A percentile compares a stretch with the other conserved stretches of the same genome.
phyloP scores from a whole-genome alignment of 148 eudicot genomes.

The Chenopodium formosanum region DNA sequence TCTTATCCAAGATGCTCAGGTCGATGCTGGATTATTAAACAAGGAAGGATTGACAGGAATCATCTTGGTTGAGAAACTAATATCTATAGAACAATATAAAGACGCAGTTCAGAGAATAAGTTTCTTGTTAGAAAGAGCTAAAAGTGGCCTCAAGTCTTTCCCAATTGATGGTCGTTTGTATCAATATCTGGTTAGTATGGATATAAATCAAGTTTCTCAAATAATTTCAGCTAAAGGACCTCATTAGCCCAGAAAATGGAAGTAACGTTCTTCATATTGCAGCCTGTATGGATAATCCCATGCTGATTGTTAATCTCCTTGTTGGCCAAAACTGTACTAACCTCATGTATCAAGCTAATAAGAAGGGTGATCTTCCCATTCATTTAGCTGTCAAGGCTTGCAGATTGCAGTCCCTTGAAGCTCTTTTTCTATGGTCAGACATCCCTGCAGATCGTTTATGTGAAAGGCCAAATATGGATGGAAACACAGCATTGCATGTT shows the following conservation, averaged over 20 bases:
- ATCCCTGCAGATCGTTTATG: background rate
- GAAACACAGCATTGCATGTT: slow-evolving; percentile 1
- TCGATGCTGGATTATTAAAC: no score
- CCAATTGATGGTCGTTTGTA: background rate
- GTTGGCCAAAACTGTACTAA: background rate
- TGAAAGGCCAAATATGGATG: background rate
- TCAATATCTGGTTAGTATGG: background rate
- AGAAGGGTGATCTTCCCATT: slow-evolving; percentile 4
- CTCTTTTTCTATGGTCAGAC: background rate
- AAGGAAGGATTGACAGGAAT: no score
- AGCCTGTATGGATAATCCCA: background rate
- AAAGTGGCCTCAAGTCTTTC: background rate
- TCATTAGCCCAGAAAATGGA: background rate
- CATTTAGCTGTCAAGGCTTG: background rate
- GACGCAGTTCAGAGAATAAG: background rate
- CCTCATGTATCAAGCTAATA: background rate
- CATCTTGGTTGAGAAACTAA: no score
- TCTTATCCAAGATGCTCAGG: no score
- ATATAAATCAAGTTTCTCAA: background rate
- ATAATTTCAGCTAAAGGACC: background rate
- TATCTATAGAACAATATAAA: no score
- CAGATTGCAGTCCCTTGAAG: background rate
- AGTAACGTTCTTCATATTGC: background rate
- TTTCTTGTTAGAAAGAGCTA: background rate
- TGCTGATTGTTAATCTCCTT: background rate